Evolutionary conservation across 1,139 yeast species (phyloP).

Genomic region (Scheffersomyces insectosa): DNA sequence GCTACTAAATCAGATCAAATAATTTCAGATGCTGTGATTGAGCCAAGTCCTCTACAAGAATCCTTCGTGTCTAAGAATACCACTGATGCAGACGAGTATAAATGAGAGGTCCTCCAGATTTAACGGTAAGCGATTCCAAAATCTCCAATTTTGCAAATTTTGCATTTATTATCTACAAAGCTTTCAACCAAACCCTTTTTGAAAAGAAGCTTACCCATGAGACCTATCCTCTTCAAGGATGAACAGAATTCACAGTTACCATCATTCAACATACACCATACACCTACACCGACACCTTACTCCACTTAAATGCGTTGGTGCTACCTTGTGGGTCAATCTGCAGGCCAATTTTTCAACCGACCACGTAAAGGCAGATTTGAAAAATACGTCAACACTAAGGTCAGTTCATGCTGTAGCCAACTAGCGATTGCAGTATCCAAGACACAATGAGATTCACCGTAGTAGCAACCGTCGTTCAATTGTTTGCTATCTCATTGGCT

Average conservation of each 20-base stretch:
- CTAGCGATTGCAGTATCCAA: neutral
- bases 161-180: neutral
- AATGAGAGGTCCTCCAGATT: too few relatives aligned
- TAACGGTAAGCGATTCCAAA: too few relatives aligned
- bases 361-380: conserved; percentile 1
- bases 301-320: too few relatives aligned
- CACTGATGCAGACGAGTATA: too few relatives aligned
- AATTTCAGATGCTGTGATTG: too few relatives aligned
- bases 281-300: too few relatives aligned
- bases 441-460: conserved; percentile 14
- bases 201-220: neutral
- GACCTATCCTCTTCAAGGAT: neutral
- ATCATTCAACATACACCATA: too few relatives aligned
- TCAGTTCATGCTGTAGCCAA: neutral
- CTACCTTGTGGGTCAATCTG: too few relatives aligned
- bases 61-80: too few relatives aligned
- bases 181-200: neutral
- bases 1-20: too few relatives aligned
- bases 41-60: too few relatives aligned
- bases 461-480: conserved; percentile 12
- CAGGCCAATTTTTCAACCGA: neutral
- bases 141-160: too few relatives aligned
- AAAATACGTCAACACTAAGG: neutral
- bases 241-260: neutral
- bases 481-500: conserved; percentile 19